Evolutionary conservation across 2,329 filamentous ascomycete species (phyloP), one percentile per base, ranked within the genome.

Genomic region (Talaromyces rugulosus): DNA sequence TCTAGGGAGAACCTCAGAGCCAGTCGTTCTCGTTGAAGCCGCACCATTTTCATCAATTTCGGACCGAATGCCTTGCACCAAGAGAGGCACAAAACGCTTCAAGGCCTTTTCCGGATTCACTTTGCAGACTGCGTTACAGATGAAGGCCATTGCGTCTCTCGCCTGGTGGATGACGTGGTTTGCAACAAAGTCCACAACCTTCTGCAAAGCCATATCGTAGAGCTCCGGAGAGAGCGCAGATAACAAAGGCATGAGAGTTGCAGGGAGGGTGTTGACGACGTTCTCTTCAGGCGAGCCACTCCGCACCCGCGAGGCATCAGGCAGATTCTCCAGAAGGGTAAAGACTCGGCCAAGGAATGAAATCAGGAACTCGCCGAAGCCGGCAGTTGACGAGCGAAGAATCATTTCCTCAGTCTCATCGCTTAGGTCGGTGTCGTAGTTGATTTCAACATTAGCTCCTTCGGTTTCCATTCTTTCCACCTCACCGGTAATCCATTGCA

Each of bases 41-140:
- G 95, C 95, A 56, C 94, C 91, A 72, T 98, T 99, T 75, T 94
- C 91, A 71, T 96, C 93, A 67, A 99, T 99, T 75, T 99, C 95
- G 64, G 92, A 96, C 65, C 93, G 90, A 66, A 99, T 99, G 61
- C 91, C 93, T 72, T 91, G 85, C 57, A 96, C 89, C 59, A 98
- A 82, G 80, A 96, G 92, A 0, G 95, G 95, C 34, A 99, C 84
- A 60, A 99, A 90, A 14, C 92, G 87, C 72, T 93, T 95, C 57
- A 99, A 82, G 0, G 95, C 92, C 79, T 97, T 97, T 73, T 94
- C 88, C 0, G 96, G 93, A 68, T 96, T 91, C 67, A 96, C 92
- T 77, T 98, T 98, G 82, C 95, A 96, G 28, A 99, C 83, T 0
- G 92, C 91, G 75, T 97, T 98, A 77, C 94, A 91, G 59, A 98